These are phyloP conservation scores for Talaromyces sp. DNA, from an alignment of 2,329 filamentous ascomycete species.

Conservation along the genomic window DNA sequence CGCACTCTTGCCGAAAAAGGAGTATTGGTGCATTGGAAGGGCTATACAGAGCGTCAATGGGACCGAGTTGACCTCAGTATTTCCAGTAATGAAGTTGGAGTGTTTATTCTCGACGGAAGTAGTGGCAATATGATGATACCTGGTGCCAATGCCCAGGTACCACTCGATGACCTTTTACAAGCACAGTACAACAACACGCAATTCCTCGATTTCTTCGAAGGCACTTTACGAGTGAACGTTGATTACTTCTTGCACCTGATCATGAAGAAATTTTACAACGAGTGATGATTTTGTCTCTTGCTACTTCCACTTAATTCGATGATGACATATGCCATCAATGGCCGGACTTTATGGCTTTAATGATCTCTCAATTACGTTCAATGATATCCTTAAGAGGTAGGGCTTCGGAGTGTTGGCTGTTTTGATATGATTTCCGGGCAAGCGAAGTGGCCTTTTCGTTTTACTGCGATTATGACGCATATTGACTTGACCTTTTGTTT, in stretches of 20 bases:
- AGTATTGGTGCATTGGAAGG: slow-evolving; percentile 86
- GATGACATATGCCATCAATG: not conserved
- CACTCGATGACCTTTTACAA: slow-evolving; percentile 89
- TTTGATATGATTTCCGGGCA: slow-evolving; percentile 5
- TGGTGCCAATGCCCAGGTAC: slow-evolving; percentile 80
- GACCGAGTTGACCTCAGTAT: slow-evolving; percentile 92
- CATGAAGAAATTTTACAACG: slow-evolving; percentile 95
- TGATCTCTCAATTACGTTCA: slow-evolving; percentile 13
- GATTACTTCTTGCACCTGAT: slow-evolving; percentile 94
- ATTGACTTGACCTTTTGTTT: slow-evolving; percentile 11
- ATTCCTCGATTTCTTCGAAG: slow-evolving; percentile 92
- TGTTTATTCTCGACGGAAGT: slow-evolving; percentile 88
- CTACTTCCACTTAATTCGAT: not conserved
- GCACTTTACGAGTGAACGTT: slow-evolving; percentile 83
- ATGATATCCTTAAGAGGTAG: slow-evolving; percentile 17
- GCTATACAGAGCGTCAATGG: slow-evolving; percentile 77
- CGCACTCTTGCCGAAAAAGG: slow-evolving; percentile 87
- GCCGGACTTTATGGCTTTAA: slow-evolving; percentile 11
- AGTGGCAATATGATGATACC: slow-evolving; percentile 94
- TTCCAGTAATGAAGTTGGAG: slow-evolving; percentile 85
- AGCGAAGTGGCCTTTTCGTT: slow-evolving; percentile 5
- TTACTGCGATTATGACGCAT: slow-evolving; percentile 7
- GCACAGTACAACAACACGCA: slow-evolving; percentile 97
- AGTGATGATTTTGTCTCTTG: slow-evolving; percentile 28
- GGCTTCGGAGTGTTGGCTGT: slow-evolving; percentile 9